Evolutionary conservation across 495 filamentous ascomycete species (phyloP).

Genomic region (Cairneyella variabilis): DNA sequence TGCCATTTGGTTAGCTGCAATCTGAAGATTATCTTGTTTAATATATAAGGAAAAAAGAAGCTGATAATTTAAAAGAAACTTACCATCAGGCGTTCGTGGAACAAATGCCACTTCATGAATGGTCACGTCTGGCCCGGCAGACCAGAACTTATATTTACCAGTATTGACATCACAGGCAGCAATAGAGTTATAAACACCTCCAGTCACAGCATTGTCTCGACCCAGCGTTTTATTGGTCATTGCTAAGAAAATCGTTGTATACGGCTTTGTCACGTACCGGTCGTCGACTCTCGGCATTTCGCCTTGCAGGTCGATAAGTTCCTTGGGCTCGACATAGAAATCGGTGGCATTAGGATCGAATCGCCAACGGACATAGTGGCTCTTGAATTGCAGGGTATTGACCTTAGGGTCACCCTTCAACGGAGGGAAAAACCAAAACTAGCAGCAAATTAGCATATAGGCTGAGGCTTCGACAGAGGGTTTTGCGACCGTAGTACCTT

Average conservation of each 20-base stretch:
- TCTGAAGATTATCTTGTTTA: no score
- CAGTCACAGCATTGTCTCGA: constrained; percentile 26
- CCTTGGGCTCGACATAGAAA: constrained; percentile 29
- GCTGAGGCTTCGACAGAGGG: neutral
- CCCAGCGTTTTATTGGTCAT: constrained; percentile 6
- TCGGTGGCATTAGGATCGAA: constrained; percentile 42
- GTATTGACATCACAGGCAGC: neutral
- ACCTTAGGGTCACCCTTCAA: constrained; percentile 35
- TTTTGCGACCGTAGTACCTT: neutral
- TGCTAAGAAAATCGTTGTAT: constrained; percentile 50
- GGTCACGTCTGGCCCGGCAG: constrained; percentile 41
- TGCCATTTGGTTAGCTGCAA: neutral
- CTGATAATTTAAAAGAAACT: neutral
- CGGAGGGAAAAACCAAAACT: constrained; percentile 46
- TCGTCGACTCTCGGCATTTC: constrained; percentile 59
- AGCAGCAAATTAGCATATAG: neutral
- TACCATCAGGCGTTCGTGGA: constrained; percentile 30
- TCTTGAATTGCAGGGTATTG: constrained; percentile 37
- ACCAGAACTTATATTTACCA: constrained; percentile 26
- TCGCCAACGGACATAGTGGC: constrained; percentile 41
- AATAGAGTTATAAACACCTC: neutral
- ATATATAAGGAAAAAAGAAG: neutral
- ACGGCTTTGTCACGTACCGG: constrained; percentile 43
- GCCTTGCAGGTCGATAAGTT: constrained; percentile 36
- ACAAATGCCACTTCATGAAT: constrained; percentile 57